Evolutionary conservation across 441 rosid species (phyloP).

Genomic region (Theobroma grandiflorum): DNA sequence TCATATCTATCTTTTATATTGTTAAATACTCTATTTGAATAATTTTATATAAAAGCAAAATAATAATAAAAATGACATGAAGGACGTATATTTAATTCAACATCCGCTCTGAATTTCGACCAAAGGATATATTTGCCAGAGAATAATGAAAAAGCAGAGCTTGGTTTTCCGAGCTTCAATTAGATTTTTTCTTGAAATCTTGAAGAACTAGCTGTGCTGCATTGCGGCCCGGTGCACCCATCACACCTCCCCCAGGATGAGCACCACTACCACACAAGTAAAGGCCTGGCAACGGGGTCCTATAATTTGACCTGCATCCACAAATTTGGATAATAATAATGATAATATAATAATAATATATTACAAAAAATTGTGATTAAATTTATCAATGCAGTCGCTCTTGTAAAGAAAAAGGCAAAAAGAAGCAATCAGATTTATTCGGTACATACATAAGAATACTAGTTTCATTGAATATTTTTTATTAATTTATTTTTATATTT

Average conservation of each 20-base stretch:
- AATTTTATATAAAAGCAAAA: not conserved
- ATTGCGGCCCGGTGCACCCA: conserved; percentile 94
- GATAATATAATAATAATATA: not conserved
- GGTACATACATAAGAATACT: no score
- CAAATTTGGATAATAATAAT: not conserved
- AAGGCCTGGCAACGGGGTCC: conserved; percentile 78
- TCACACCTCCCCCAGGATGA: conserved; percentile 95
- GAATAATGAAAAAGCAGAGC: not conserved
- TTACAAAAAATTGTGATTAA: not conserved
- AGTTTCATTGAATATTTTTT: no score
- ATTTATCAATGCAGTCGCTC: not conserved
- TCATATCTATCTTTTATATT: no score
- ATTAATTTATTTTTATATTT: no score
- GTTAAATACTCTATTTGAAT: no score
- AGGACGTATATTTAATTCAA: not conserved
- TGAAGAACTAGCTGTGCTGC: conserved; percentile 76
- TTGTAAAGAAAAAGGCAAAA: not conserved
- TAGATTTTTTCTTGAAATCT: conserved; percentile 48
- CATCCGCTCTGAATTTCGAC: not conserved
- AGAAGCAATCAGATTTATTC: conserved; percentile 28
- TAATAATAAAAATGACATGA: not conserved
- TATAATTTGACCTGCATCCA: conserved; percentile 71
- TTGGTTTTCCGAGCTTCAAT: not conserved
- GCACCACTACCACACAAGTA: conserved; percentile 89
- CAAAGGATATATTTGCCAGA: not conserved